Base-by-base conservation (phyloP, 192 early-diverging fungal species). In the Rhizoclosmatium globosum region DNA sequence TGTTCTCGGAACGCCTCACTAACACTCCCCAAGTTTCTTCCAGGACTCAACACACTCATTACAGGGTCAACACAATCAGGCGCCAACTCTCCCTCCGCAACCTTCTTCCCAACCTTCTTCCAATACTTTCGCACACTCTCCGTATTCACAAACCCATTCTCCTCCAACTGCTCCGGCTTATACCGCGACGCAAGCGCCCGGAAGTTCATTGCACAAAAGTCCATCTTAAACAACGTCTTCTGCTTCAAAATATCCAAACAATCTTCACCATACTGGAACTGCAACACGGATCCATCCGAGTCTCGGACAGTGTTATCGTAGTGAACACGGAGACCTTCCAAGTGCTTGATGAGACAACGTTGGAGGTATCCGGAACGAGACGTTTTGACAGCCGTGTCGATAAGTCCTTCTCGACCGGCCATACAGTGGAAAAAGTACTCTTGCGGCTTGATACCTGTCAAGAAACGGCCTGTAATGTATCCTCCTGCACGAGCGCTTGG, bases 301-400 rank as follows among this genome's bases (percentile, higher is more conserved):
- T 99, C 97, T 58, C 98, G 93, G 48, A 99, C 98, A 3, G 97
- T 97, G 81, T 96, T 92, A 84, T 99, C 98, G 84, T 99, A 99
- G 80, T 96, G 92, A 0, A 99, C 97, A 59, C 85, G 86, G 59
- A 99, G 87, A 61, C 97, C 95, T 89, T 99, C 98, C 82, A 99
- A 83, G 77, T 97, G 96, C 89, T 99, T 99, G 82, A 99, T 97
- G 74, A 99, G 89, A 88, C 98, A 99, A 81, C 98, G 94, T 84
- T 99, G 98, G 74, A 99, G 85, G 82, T 99, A 99, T 45, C 98
- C 98, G 17, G 98, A 99, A 74, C 96, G 93, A 60, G 97, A 96
- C 0, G 98, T 99, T 88, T 99, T 99, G 83, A 99, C 98, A 73
- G 98, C 98, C 6, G 98, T 99, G 88, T 99, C 98, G 71, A 99